These are phyloP conservation scores for Aspergillus nomiae DNA, from an alignment of 2,329 filamentous ascomycete species.

Conservation along the genomic window DNA sequence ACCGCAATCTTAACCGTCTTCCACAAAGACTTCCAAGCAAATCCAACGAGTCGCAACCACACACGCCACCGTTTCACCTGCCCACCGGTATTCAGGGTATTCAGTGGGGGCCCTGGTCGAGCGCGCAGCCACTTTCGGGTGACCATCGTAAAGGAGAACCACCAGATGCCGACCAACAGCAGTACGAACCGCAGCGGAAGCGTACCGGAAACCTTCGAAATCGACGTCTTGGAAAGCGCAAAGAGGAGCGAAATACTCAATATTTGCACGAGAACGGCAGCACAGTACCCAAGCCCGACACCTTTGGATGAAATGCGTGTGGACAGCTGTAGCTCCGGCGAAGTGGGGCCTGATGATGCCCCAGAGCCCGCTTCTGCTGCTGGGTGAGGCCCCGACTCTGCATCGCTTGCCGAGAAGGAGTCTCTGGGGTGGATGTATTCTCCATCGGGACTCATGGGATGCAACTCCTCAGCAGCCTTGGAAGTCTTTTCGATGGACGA, in stretches of 20 bases:
- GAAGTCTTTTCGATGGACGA: conserved; percentile 49
- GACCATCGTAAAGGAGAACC: conserved; percentile 82
- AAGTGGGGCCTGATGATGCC: conserved; percentile 33
- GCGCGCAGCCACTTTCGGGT: conserved; percentile 79
- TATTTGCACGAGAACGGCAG: conserved; percentile 79
- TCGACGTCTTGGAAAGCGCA: conserved; percentile 39
- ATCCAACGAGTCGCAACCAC: conserved; percentile 70
- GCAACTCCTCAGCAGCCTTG: conserved; percentile 26
- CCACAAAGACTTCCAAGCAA: conserved; percentile 80
- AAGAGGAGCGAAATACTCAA: conserved; percentile 74
- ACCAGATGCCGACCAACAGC: conserved; percentile 82
- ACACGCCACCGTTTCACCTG: conserved; percentile 39
- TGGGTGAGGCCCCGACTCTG: conserved; percentile 24
- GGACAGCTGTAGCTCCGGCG: conserved; percentile 72
- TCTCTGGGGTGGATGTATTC: conserved; percentile 1
- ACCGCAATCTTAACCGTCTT: conserved; percentile 73
- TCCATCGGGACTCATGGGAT: conserved; percentile 23
- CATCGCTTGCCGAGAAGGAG: conserved; percentile 22
- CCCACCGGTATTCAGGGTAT: conserved; percentile 18
- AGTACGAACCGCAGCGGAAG: conserved; percentile 81
- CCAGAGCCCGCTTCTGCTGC: conserved; percentile 3
- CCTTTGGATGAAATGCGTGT: conserved; percentile 86
- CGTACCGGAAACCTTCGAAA: conserved; percentile 65
- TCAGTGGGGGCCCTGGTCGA: conserved; percentile 73
- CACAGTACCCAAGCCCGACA: conserved; percentile 84